Conservation (phyloP, 768 basidiomycete genomes). For the Mycena leptocephala region DNA sequence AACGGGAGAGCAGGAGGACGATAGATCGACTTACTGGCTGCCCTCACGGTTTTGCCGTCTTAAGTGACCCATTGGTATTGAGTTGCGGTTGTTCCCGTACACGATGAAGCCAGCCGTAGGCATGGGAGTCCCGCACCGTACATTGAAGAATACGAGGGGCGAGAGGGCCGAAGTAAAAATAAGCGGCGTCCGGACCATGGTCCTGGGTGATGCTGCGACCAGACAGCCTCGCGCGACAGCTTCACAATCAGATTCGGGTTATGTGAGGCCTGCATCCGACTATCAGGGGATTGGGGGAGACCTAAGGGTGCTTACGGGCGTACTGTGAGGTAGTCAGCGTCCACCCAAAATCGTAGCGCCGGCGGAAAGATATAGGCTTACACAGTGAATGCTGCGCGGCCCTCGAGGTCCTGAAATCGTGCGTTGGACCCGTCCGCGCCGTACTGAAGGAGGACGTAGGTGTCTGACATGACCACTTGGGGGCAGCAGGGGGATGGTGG, state of each 20-base stretch:
- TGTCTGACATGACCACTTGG: constrained; percentile 46
- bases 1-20: constrained; percentile 1
- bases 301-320: constrained; percentile 27
- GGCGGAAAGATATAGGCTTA: constrained; percentile 52
- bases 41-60: constrained; percentile 71
- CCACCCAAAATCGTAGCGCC: neutral
- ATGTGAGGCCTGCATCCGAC: constrained; percentile 62
- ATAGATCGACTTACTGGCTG: constrained; percentile 69
- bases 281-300: neutral
- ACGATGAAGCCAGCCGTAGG: constrained; percentile 74
- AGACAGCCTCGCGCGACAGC: constrained; percentile 74
- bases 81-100: constrained; percentile 76
- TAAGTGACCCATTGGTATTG: constrained; percentile 71
- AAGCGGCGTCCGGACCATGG: constrained; percentile 87
- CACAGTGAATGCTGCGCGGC: constrained; percentile 79
- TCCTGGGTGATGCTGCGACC: constrained; percentile 79
- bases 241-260: constrained; percentile 76
- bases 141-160: constrained; percentile 1
- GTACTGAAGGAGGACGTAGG: constrained; percentile 74
- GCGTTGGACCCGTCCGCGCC: constrained; percentile 76
- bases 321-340: constrained; percentile 17
- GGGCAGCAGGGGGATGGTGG: neutral
- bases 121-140: constrained; percentile 55
- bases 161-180: constrained; percentile 76
- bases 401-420: constrained; percentile 75